Conservation (phyloP, 176 grass and related monocot species). For the Oryza brachyantha region DNA sequence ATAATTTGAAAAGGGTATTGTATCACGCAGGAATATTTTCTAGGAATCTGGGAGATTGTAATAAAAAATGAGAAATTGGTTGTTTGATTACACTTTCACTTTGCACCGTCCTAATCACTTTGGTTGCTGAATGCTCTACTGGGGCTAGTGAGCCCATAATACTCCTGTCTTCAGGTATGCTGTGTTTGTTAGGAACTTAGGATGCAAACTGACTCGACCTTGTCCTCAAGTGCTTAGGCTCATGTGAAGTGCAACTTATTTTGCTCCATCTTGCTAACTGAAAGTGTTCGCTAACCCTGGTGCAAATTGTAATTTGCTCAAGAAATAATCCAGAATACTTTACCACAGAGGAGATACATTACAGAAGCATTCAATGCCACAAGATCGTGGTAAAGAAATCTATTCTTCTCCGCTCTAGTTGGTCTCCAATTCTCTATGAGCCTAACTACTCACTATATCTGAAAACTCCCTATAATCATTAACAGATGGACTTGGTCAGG, state of each 20-base stretch:
- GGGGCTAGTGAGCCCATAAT: neutral
- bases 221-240: neutral
- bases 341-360: neutral
- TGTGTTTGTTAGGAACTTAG: neutral
- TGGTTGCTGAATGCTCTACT: neutral
- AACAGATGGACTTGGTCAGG: neutral
- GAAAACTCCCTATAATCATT: neutral
- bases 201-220: neutral
- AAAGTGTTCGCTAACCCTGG: neutral
- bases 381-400: neutral
- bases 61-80: neutral
- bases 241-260: neutral
- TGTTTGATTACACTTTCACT: neutral
- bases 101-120: neutral
- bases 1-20: neutral
- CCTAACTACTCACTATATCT: neutral
- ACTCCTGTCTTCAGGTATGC: neutral
- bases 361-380: neutral
- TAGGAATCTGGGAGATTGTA: neutral
- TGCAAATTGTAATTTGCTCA: neutral
- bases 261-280: neutral
- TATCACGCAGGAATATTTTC: neutral
- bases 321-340: neutral
- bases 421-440: neutral
- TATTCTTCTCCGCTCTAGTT: neutral